These are phyloP conservation scores for Gymnopilus dilepis DNA, from an alignment of 768 basidiomycete genomes.

Conservation along the genomic window DNA sequence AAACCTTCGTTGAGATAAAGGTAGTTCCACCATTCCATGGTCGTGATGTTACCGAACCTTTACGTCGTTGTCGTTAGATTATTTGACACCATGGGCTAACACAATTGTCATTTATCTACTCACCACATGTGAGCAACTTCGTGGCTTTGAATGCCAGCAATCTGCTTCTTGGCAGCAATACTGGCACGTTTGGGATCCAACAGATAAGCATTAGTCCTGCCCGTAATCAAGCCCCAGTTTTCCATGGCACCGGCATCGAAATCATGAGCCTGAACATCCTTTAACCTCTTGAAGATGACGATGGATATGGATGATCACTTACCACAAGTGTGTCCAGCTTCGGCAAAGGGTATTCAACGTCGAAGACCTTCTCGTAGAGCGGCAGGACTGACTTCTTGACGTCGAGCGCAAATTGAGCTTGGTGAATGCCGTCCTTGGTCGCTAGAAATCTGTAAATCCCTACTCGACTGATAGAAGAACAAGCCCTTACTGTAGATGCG, in stretches of 20 bases:
- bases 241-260: slow-evolving; percentile 96
- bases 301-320: slow-evolving; percentile 29
- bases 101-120: slow-evolving; percentile 20
- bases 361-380: slow-evolving; percentile 91
- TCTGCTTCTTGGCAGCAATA: slow-evolving; percentile 75
- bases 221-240: slow-evolving; percentile 94
- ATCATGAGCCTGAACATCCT: slow-evolving; percentile 66
- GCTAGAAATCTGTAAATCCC: slow-evolving; percentile 45
- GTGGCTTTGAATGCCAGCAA: slow-evolving; percentile 81
- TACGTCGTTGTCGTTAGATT: background rate
- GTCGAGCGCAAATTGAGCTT: slow-evolving; percentile 86
- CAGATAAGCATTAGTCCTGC: slow-evolving; percentile 80
- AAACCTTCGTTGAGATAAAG: slow-evolving; percentile 80
- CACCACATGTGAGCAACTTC: slow-evolving; percentile 88
- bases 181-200: slow-evolving; percentile 79
- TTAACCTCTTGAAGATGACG: background rate
- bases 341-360: slow-evolving; percentile 90
- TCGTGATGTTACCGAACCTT: slow-evolving; percentile 92
- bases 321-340: slow-evolving; percentile 94
- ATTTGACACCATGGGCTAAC: background rate
- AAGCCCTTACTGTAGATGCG: slow-evolving; percentile 71
- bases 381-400: slow-evolving; percentile 84
- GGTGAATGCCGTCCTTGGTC: slow-evolving; percentile 81
- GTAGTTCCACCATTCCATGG: slow-evolving; percentile 93
- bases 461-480: background rate